phyloP scores from a whole-genome alignment of 148 eudicot genomes.

The Tetragonia tetragonoides region DNA sequence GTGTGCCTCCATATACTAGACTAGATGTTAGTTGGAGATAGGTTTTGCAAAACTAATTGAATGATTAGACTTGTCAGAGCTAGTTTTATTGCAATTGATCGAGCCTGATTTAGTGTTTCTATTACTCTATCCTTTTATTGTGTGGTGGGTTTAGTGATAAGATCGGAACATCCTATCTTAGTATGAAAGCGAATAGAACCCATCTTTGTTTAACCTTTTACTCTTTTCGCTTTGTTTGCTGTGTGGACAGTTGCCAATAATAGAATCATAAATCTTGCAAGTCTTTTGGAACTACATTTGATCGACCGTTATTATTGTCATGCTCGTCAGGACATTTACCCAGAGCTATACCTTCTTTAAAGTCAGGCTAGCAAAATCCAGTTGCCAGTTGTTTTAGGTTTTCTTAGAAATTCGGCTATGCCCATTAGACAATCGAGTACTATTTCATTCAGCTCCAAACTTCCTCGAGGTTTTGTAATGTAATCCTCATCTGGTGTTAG shows the following conservation, averaged over 20 bases:
- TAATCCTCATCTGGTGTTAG: no score
- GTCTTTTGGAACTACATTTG: not conserved
- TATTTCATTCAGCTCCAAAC: not conserved
- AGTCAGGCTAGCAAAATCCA: not conserved
- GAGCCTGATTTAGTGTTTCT: no score
- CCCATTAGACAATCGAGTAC: not conserved
- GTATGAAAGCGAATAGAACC: not conserved
- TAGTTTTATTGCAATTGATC: not conserved
- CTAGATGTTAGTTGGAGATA: not conserved
- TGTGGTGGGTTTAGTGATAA: no score
- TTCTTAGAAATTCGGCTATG: not conserved
- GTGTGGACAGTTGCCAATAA: not conserved
- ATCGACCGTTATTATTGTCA: not conserved
- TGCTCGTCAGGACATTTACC: not conserved
- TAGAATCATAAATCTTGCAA: not conserved
- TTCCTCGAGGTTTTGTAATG: not conserved
- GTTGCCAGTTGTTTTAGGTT: not conserved
- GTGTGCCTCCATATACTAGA: not conserved
- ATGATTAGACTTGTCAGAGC: conserved; percentile 3
- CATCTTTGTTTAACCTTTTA: not conserved
- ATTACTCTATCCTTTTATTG: no score
- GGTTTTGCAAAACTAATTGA: no score
- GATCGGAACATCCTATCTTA: no score
- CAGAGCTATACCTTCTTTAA: not conserved
- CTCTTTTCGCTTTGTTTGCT: not conserved